Evolutionary conservation across 1,139 yeast genomes (phyloP).

Genomic region (Tardiomyces digboiensis): DNA sequence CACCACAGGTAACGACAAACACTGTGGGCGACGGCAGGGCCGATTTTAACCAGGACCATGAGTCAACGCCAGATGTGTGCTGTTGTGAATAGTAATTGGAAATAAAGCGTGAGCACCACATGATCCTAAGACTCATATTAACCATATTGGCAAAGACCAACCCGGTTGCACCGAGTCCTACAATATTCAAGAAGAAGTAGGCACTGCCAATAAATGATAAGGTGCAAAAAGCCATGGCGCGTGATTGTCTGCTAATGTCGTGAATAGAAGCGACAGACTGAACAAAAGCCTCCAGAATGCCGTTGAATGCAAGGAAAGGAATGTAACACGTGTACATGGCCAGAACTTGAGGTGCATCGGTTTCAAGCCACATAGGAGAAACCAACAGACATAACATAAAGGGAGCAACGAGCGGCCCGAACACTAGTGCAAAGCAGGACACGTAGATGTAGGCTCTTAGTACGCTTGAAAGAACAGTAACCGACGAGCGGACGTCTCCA

Average conservation of each 20-base stretch:
- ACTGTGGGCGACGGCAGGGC: slow-evolving; percentile 7
- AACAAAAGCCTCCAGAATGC: slow-evolving; percentile 81
- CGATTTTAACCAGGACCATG: slow-evolving; percentile 7
- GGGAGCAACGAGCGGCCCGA: slow-evolving; percentile 51
- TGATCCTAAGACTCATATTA: slow-evolving; percentile 28
- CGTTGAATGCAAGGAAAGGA: slow-evolving; percentile 84
- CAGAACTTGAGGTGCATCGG: slow-evolving; percentile 49
- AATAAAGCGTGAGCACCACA: slow-evolving; percentile 26
- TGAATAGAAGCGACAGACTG: slow-evolving; percentile 67
- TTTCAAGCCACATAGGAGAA: slow-evolving; percentile 48
- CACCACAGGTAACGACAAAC: slow-evolving; percentile 5
- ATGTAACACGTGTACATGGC: slow-evolving; percentile 67
- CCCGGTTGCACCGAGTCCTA: slow-evolving; percentile 31
- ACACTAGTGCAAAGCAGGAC: slow-evolving; percentile 40
- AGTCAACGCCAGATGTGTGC: neutral
- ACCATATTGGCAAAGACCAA: slow-evolving; percentile 32
- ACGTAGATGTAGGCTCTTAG: slow-evolving; percentile 44
- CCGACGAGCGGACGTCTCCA: slow-evolving; percentile 24
- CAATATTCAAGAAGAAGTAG: slow-evolving; percentile 23
- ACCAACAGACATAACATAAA: slow-evolving; percentile 36
- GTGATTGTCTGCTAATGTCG: slow-evolving; percentile 44
- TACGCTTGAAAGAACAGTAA: slow-evolving; percentile 37
- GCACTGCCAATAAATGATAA: slow-evolving; percentile 26
- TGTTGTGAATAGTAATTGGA: slow-evolving; percentile 13
- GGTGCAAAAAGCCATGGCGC: slow-evolving; percentile 26